These are phyloP conservation scores for Capsicum pubescens DNA, from an alignment of 257 asterid species.

Conservation along the genomic window DNA sequence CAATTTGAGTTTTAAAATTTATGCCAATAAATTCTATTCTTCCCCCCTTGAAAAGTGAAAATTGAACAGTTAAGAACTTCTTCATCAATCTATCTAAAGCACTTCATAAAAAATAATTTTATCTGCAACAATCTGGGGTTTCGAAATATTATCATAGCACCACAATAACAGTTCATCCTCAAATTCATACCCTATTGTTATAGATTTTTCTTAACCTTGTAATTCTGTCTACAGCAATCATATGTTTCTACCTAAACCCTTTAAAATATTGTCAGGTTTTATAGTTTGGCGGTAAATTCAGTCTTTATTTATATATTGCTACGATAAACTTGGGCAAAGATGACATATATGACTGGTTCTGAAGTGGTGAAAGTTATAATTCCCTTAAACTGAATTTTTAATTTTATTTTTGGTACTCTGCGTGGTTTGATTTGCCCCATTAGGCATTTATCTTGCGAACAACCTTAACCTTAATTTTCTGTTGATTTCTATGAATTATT, in stretches of 20 bases:
- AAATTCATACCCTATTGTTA: not conserved
- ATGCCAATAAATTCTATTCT: slow-evolving; percentile 5
- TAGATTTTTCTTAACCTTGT: not conserved
- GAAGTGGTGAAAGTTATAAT: not conserved
- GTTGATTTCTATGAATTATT: not conserved
- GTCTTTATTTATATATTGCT: not conserved
- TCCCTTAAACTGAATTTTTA: not conserved
- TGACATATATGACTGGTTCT: slow-evolving; percentile 8
- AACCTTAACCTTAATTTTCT: not conserved
- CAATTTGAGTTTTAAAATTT: not conserved
- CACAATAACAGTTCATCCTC: not conserved
- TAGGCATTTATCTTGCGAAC: not conserved
- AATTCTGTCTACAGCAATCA: slow-evolving; percentile 6
- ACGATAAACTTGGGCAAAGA: not conserved
- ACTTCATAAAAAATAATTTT: not conserved
- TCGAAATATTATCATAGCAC: not conserved
- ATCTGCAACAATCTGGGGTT: not conserved
- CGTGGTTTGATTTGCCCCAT: not conserved
- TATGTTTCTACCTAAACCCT: not conserved
- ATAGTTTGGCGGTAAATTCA: not conserved
- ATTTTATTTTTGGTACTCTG: not conserved
- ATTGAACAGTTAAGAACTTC: slow-evolving; percentile 19
- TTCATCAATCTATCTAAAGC: not conserved
- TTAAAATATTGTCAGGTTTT: not conserved
- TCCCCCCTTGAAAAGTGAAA: not conserved